Evolutionary conservation across 495 filamentous ascomycete genomes (phyloP).

Genomic region (Penicillium lividum): DNA sequence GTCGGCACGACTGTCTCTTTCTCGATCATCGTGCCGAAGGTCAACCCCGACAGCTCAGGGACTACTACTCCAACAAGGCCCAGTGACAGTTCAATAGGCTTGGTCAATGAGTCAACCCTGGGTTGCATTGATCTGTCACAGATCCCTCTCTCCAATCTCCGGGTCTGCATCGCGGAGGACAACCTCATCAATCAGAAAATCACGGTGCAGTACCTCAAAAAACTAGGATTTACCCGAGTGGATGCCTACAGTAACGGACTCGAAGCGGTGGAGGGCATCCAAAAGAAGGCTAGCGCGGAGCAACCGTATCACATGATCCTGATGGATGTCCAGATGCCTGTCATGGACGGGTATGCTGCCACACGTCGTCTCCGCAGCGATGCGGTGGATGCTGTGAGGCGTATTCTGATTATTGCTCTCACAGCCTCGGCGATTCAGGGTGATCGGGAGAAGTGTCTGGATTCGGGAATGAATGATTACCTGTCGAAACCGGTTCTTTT

Average conservation of each 20-base stretch:
- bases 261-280: slow-evolving; percentile 78
- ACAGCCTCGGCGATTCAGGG: slow-evolving; percentile 80
- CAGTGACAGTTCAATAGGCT: background rate
- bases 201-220: slow-evolving; percentile 77
- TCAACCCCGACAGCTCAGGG: slow-evolving; percentile 30
- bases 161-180: slow-evolving; percentile 83
- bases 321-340: slow-evolving; percentile 93
- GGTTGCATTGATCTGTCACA: slow-evolving; percentile 53
- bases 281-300: slow-evolving; percentile 60
- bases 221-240: slow-evolving; percentile 69
- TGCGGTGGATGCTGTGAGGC: slow-evolving; percentile 63
- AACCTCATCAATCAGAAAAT: slow-evolving; percentile 87
- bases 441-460: slow-evolving; percentile 54
- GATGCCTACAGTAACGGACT: slow-evolving; percentile 80
- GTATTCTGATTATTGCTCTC: slow-evolving; percentile 85
- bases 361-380: slow-evolving; percentile 74
- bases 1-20: slow-evolving; percentile 83
- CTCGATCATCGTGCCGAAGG: slow-evolving; percentile 73
- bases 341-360: slow-evolving; percentile 84
- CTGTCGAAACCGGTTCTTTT: slow-evolving; percentile 81
- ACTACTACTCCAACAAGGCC: background rate
- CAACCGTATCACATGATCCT: slow-evolving; percentile 68
- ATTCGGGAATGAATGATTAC: slow-evolving; percentile 93
- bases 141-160: slow-evolving; percentile 69
- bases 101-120: background rate